Percentiles rank a stretch among this genome's conserved stretches.
Evolutionary conservation across 1,139 yeast species (phyloP).

Genomic region (Saccharomycopsis hybrid): DNA sequence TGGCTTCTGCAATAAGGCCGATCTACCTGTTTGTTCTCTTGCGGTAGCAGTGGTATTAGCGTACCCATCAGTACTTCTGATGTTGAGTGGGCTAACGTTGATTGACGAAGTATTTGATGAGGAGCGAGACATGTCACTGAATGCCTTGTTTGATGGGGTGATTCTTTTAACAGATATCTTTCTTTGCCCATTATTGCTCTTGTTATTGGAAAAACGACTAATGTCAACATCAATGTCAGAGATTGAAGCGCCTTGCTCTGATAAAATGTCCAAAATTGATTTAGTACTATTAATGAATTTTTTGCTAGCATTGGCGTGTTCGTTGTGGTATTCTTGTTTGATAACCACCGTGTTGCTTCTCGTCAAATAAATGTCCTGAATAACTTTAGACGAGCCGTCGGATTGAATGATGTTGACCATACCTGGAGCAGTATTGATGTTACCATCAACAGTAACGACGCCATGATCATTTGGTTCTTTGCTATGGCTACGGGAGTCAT

Average conservation of each 20-base stretch:
- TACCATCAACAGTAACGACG: not conserved
- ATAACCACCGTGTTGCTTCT: slow-evolving; percentile 15
- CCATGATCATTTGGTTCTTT: not conserved
- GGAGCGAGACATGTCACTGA: slow-evolving; percentile 11
- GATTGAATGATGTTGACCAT: too few species aligned
- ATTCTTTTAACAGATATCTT: not conserved
- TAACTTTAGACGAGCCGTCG: not conserved
- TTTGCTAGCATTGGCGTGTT: not conserved
- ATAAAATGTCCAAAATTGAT: slow-evolving; percentile 14
- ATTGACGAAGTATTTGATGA: slow-evolving; percentile 3
- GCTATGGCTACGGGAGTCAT: not conserved
- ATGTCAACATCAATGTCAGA: slow-evolving; percentile 9
- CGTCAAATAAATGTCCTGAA: not conserved
- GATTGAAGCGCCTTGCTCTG: slow-evolving; percentile 15
- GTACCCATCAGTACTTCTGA: too few species aligned
- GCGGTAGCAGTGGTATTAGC: too few species aligned
- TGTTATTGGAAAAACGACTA: too few species aligned
- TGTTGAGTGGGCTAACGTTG: slow-evolving; percentile 2
- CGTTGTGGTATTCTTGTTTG: slow-evolving; percentile 10
- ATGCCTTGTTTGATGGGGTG: slow-evolving; percentile 8
- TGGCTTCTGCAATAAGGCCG: too few species aligned
- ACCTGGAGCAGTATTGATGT: not conserved
- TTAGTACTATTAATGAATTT: slow-evolving; percentile 6
- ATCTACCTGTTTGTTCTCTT: too few species aligned
- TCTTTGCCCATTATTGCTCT: too few species aligned